Conservation (phyloP, 2,329 filamentous ascomycete genomes). For the Aschersonia sp. region DNA sequence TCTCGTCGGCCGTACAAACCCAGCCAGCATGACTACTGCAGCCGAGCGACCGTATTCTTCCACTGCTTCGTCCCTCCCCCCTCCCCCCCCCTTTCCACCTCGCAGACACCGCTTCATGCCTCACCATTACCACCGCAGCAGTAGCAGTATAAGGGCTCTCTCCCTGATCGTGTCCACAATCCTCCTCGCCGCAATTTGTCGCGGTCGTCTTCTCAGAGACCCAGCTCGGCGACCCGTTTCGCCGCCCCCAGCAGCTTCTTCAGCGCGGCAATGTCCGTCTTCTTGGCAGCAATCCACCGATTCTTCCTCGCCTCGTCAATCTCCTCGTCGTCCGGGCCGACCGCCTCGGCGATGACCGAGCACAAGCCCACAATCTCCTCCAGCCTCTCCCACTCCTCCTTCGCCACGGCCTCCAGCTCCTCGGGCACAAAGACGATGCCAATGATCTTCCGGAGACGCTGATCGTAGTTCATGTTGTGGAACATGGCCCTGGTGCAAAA, state of each 20-base stretch:
- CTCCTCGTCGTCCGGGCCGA: constrained; percentile 10
- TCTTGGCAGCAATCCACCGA: constrained; percentile 12
- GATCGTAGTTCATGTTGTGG: constrained; percentile 6
- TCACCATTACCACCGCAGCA: too few species aligned
- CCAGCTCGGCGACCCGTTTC: background rate
- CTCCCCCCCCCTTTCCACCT: too few species aligned
- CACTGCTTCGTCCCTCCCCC: too few species aligned
- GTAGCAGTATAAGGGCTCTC: too few species aligned
- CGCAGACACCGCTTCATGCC: too few species aligned
- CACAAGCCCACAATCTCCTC: constrained; percentile 11
- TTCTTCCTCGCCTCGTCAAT: constrained; percentile 4
- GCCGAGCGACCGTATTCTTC: too few species aligned
- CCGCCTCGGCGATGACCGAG: constrained; percentile 11
- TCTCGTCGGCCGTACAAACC: too few species aligned
- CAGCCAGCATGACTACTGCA: too few species aligned
- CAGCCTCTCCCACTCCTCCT: constrained; percentile 12
- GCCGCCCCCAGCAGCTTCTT: constrained; percentile 7
- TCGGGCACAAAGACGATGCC: constrained; percentile 14
- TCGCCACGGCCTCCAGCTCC: constrained; percentile 11
- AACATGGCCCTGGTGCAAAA: constrained; percentile 5
- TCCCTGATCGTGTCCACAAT: too few species aligned
- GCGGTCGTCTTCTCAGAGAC: background rate
- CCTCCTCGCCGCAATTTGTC: too few species aligned
- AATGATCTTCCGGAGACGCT: constrained; percentile 10
- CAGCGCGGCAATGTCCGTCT: constrained; percentile 11